Evolutionary conservation across 495 filamentous ascomycete genomes (phyloP).

Genomic region (Amorphotheca resinae): DNA sequence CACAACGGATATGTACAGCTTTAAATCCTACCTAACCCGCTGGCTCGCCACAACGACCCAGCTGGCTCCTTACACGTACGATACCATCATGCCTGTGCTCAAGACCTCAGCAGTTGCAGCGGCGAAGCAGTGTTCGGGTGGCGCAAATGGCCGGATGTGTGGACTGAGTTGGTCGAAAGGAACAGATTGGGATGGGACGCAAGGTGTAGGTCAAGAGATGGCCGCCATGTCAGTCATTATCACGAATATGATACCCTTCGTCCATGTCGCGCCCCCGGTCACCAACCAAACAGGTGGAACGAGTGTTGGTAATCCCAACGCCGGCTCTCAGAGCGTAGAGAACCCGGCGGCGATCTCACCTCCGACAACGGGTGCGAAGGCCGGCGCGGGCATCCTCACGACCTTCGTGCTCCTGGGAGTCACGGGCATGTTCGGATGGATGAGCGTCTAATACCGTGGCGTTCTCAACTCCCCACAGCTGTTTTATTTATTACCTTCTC

Average conservation of each 20-base stretch:
- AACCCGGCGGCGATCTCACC: slow-evolving; percentile 14
- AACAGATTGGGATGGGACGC: slow-evolving; percentile 37
- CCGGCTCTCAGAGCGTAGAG: slow-evolving; percentile 33
- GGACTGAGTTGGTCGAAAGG: slow-evolving; percentile 53
- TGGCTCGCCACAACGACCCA: slow-evolving; percentile 66
- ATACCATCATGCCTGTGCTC: slow-evolving; percentile 52
- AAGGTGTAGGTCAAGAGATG: slow-evolving; percentile 56
- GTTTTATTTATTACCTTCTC: background rate
- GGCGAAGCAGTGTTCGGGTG: slow-evolving; percentile 53
- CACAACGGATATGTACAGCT: slow-evolving; percentile 67
- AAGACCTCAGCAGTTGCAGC: slow-evolving; percentile 54
- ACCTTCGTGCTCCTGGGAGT: slow-evolving; percentile 23
- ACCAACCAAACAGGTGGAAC: slow-evolving; percentile 58
- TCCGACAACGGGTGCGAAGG: slow-evolving; percentile 36
- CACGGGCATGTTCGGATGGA: slow-evolving; percentile 20
- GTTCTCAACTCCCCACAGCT: no score
- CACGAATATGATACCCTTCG: slow-evolving; percentile 19
- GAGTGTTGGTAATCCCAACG: slow-evolving; percentile 57
- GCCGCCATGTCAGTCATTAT: slow-evolving; percentile 39
- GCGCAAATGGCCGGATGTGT: slow-evolving; percentile 43
- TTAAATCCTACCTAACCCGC: slow-evolving; percentile 76
- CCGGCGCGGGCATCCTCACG: slow-evolving; percentile 53
- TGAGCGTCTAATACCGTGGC: slow-evolving; percentile 11
- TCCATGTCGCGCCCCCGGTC: slow-evolving; percentile 32
- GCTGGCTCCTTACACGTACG: slow-evolving; percentile 53